phyloP scores from a whole-genome alignment of 2,329 filamentous ascomycete species.

The Amesomyces nigricolor region DNA sequence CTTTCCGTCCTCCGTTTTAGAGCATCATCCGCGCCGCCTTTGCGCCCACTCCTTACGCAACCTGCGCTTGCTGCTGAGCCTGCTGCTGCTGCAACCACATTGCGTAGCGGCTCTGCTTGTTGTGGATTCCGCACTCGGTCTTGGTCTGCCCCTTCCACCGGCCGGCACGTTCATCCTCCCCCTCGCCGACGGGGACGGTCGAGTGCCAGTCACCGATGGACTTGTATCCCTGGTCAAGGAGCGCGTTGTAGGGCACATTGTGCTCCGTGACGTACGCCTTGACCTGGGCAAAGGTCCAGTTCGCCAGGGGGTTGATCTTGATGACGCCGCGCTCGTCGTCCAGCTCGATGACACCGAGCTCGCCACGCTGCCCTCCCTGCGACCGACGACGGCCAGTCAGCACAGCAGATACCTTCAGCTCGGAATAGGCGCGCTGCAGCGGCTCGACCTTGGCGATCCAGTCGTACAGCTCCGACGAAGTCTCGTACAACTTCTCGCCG shows the following conservation, averaged over 20 bases:
- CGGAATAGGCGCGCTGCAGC: slow-evolving; percentile 80
- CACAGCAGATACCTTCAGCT: slow-evolving; percentile 82
- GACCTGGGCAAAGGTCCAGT: slow-evolving; percentile 89
- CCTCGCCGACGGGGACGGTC: slow-evolving; percentile 80
- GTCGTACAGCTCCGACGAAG: slow-evolving; percentile 85
- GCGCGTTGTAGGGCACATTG: slow-evolving; percentile 86
- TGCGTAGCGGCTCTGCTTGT: slow-evolving; percentile 90
- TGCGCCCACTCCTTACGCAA: slow-evolving; percentile 5
- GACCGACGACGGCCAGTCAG: slow-evolving; percentile 87
- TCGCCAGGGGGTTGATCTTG: slow-evolving; percentile 96
- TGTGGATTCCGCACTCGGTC: slow-evolving; percentile 98
- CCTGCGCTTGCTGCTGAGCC: slow-evolving; percentile 16
- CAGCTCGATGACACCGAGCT: slow-evolving; percentile 85
- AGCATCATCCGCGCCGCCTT: not conserved
- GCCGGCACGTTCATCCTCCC: slow-evolving; percentile 92
- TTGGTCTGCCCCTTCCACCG: slow-evolving; percentile 95
- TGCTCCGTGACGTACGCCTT: slow-evolving; percentile 80
- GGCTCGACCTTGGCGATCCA: slow-evolving; percentile 98
- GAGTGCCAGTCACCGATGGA: slow-evolving; percentile 98
- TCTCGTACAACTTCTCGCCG: slow-evolving; percentile 78
- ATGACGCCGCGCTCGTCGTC: slow-evolving; percentile 82
- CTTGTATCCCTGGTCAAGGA: slow-evolving; percentile 94
- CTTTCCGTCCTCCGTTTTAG: not conserved
- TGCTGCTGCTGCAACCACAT: slow-evolving; percentile 55
- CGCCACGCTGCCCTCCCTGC: slow-evolving; percentile 87